Conservation (phyloP, 768 basidiomycete genomes). For the Tulasnella sp. region DNA sequence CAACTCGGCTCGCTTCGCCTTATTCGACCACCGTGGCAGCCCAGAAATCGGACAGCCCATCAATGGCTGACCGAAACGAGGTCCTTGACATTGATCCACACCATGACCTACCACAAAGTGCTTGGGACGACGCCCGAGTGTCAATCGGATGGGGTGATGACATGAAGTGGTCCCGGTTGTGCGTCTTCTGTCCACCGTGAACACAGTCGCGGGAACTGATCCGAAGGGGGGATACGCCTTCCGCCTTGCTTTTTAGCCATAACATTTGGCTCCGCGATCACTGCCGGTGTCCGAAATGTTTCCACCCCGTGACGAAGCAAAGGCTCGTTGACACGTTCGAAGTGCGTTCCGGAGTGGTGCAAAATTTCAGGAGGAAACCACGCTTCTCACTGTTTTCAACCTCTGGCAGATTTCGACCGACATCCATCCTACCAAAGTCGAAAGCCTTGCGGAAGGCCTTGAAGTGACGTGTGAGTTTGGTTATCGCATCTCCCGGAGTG, state of each 20-base stretch:
- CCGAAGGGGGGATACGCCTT: background rate
- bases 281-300: conserved; percentile 78
- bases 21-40: background rate
- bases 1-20: background rate
- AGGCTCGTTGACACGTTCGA: conserved; percentile 78
- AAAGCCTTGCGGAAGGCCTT: conserved; percentile 49
- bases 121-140: conserved; percentile 43
- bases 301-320: conserved; percentile 82
- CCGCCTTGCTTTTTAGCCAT: conserved; percentile 41
- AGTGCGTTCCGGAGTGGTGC: conserved; percentile 29
- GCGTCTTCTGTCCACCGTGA: conserved; percentile 23
- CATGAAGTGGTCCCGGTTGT: conserved; percentile 68
- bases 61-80: background rate
- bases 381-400: background rate
- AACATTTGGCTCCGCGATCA: conserved; percentile 89
- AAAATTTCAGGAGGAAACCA: background rate
- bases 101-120: conserved; percentile 7
- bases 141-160: conserved; percentile 58
- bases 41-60: background rate
- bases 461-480: conserved; percentile 55
- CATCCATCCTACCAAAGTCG: conserved; percentile 50
- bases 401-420: conserved; percentile 56
- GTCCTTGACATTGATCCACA: conserved; percentile 1
- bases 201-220: background rate
- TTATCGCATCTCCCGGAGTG: background rate